Base-by-base conservation (phyloP, 164 flowering plant genomes). In the Aristolochia californica region DNA sequence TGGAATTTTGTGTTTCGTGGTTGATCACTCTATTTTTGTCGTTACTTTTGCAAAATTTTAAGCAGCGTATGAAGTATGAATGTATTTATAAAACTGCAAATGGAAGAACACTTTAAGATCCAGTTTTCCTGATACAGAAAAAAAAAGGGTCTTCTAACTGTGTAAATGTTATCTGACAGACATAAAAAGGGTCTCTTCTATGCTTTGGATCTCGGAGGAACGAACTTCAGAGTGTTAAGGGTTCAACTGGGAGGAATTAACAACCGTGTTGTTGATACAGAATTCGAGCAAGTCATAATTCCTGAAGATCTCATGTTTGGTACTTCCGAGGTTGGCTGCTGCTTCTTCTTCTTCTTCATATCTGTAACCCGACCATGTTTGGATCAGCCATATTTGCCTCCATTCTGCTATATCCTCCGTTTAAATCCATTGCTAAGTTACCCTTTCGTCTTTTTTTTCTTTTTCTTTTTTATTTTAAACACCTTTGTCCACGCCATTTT, bases 121-220 rank as follows among this genome's bases (percentile, higher is more conserved):
- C 11, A 2, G 3, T 47, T 47, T 20, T 20, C 10, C 5, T 13
- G 1, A 1, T 17, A 14, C 5, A 17, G 20, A 27, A 28, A 24
- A 54, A 34, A 34, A 28, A 28, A 28, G 7, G 34, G 34, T 3
- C 7, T 34, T 34, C 7, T 34, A 34, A 34, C 40, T 12, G 10
- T 2, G 40, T 34, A 0, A 34, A 3, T 7, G 40, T 34, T 0
- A 34, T 34, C 30, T 34, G 40, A 7, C 40, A 91, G 98, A 75
- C 75, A 87, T 58, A 95, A 91, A 82, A 67, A 81, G 48, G 98
- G 98, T 3, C 67, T 87, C 72, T 87, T 69, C 62, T 91, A 86
- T 71, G 96, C 91, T 8, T 64, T 88, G 80, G 98, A 91, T 78
- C 95, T 91, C 57, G 96, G 96, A 4, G 98, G 98, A 20, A 91